Conservation (phyloP, 768 basidiomycete species). For the Suillus hirtellus region DNA sequence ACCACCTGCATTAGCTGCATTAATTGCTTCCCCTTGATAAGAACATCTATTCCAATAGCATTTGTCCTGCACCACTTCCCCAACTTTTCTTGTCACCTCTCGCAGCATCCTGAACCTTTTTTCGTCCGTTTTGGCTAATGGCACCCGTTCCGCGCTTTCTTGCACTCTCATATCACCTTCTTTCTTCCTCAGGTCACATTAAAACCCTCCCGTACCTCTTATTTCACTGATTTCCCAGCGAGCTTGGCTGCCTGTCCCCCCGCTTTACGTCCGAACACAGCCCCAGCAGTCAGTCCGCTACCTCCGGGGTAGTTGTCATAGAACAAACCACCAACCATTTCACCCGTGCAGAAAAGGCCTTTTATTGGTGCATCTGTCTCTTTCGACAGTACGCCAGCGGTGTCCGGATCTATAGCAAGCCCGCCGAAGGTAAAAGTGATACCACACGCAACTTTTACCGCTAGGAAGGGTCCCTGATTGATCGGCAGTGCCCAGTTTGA, state of each 20-base stretch:
- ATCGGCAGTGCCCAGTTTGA: conserved; percentile 69
- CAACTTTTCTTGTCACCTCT: too few relatives aligned
- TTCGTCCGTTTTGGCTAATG: too few relatives aligned
- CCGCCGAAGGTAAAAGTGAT: conserved; percentile 78
- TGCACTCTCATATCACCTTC: background rate
- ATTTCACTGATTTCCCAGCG: conserved; percentile 5
- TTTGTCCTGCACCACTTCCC: too few relatives aligned
- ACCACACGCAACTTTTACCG: conserved; percentile 68
- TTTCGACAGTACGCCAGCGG: conserved; percentile 50
- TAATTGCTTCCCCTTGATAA: too few relatives aligned
- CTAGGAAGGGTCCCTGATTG: conserved; percentile 55
- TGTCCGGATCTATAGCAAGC: conserved; percentile 55
- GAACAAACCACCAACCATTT: conserved; percentile 68
- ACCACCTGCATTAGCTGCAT: too few relatives aligned
- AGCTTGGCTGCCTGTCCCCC: conserved; percentile 45
- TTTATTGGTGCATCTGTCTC: conserved; percentile 41
- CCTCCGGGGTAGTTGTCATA: conserved; percentile 71
- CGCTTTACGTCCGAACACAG: conserved; percentile 63
- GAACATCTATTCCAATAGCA: too few relatives aligned
- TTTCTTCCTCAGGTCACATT: background rate
- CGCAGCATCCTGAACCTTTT: too few relatives aligned
- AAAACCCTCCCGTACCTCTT: background rate
- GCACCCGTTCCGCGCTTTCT: too few relatives aligned
- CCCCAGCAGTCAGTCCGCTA: conserved; percentile 63
- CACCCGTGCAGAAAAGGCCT: conserved; percentile 66